phyloP scores from a whole-genome alignment of 306 rosid species.

The Sesbania bispinosa region DNA sequence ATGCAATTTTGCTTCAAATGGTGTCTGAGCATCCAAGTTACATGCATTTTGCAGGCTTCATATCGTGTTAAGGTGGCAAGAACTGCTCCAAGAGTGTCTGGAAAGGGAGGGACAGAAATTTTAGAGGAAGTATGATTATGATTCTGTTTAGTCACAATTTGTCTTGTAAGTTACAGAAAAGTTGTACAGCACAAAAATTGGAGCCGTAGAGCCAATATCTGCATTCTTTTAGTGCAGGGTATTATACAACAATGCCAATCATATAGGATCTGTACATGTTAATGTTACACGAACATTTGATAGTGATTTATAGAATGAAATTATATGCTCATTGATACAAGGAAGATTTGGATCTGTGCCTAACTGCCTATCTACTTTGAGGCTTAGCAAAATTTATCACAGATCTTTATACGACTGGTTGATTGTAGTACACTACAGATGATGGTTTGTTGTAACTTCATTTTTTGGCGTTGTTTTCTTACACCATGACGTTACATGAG shows the following conservation, averaged over 20 bases:
- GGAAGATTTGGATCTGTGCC: no score
- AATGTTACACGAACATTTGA: neutral
- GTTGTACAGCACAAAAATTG: slow-evolving; percentile 53
- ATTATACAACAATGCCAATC: slow-evolving; percentile 7
- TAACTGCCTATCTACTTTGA: neutral
- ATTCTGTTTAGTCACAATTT: neutral
- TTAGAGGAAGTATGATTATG: slow-evolving; percentile 36
- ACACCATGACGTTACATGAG: neutral
- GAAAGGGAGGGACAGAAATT: slow-evolving; percentile 30
- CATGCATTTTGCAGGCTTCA: slow-evolving; percentile 70
- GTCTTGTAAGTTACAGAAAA: neutral
- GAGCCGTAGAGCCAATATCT: slow-evolving; percentile 17
- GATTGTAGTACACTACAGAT: neutral
- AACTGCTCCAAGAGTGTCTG: slow-evolving; percentile 36
- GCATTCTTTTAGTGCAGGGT: slow-evolving; percentile 15
- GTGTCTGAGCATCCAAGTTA: slow-evolving; percentile 9
- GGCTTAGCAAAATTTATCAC: neutral
- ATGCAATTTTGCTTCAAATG: neutral
- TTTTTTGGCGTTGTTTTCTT: neutral
- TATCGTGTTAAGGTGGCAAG: slow-evolving; percentile 71
- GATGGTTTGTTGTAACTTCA: neutral
- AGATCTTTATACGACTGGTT: neutral
- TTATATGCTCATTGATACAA: slow-evolving; percentile 2
- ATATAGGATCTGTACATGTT: slow-evolving; percentile 14
- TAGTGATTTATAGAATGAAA: neutral